phyloP scores from a whole-genome alignment of 2,329 filamentous ascomycete species.

The Didymella keratinophila region DNA sequence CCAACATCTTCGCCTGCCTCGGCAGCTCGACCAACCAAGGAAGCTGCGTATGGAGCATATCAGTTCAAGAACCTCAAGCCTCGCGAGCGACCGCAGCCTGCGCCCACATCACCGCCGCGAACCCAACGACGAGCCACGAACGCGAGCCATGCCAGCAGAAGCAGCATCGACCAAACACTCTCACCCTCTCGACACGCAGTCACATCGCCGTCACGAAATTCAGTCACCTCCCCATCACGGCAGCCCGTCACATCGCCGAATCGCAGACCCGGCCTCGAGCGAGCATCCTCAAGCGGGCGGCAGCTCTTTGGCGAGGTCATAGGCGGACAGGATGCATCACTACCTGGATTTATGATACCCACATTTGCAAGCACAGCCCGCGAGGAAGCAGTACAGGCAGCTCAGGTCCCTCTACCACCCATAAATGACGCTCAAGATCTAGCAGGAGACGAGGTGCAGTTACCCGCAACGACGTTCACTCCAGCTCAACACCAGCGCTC shows the following conservation, averaged over 20 bases:
- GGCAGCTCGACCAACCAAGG: slow-evolving; percentile 40
- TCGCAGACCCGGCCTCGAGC: slow-evolving; percentile 28
- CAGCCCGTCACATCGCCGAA: slow-evolving; percentile 36
- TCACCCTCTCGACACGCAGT: slow-evolving; percentile 26
- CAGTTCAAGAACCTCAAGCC: slow-evolving; percentile 49
- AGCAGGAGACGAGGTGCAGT: slow-evolving; percentile 20
- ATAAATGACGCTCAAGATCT: slow-evolving; percentile 20
- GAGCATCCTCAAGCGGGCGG: slow-evolving; percentile 31
- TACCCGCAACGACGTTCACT: slow-evolving; percentile 27
- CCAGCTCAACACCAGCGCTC: slow-evolving; percentile 31
- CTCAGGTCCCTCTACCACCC: slow-evolving; percentile 16
- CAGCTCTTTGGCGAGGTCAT: slow-evolving; percentile 50
- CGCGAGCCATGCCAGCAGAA: slow-evolving; percentile 25
- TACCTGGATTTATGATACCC: slow-evolving; percentile 48
- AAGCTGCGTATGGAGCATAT: slow-evolving; percentile 44
- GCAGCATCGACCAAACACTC: slow-evolving; percentile 37
- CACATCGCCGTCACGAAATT: slow-evolving; percentile 24
- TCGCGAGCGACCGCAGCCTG: slow-evolving; percentile 47
- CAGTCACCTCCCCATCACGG: slow-evolving; percentile 20
- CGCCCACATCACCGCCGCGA: slow-evolving; percentile 40
- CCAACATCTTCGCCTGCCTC: slow-evolving; percentile 38
- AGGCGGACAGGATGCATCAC: slow-evolving; percentile 39
- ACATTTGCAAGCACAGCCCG: slow-evolving; percentile 28
- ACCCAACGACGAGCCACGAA: slow-evolving; percentile 37
- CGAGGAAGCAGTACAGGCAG: slow-evolving; percentile 22